phyloP scores from a whole-genome alignment of 2,329 filamentous ascomycete species.

The Cercospora citrullina region DNA sequence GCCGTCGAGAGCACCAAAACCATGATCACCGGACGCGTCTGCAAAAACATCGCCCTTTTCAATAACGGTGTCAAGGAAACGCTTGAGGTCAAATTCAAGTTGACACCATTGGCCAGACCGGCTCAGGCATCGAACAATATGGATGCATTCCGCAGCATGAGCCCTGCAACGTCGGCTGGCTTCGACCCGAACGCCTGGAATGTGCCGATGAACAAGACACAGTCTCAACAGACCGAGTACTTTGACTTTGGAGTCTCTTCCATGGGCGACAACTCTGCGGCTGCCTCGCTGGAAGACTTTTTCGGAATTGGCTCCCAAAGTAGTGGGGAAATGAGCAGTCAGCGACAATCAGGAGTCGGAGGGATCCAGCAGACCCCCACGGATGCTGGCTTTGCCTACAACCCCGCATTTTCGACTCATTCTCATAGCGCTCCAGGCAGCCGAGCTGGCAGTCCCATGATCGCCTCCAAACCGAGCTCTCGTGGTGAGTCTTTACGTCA shows the following conservation, averaged over 20 bases:
- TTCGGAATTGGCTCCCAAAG: slow-evolving; percentile 32
- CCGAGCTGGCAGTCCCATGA: slow-evolving; percentile 48
- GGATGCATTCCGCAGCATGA: slow-evolving; percentile 60
- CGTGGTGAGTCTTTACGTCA: slow-evolving; percentile 37
- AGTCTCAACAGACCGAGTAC: slow-evolving; percentile 31
- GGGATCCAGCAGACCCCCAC: slow-evolving; percentile 38
- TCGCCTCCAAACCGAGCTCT: slow-evolving; percentile 42
- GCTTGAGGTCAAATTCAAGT: slow-evolving; percentile 85
- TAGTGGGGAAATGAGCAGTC: slow-evolving; percentile 24
- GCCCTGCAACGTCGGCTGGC: slow-evolving; percentile 57
- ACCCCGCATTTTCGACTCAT: slow-evolving; percentile 38
- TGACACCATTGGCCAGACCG: slow-evolving; percentile 72
- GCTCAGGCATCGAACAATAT: slow-evolving; percentile 60
- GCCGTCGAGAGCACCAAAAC: slow-evolving; percentile 63
- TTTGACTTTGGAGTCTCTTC: slow-evolving; percentile 31
- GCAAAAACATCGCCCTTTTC: slow-evolving; percentile 82
- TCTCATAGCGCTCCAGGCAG: slow-evolving; percentile 43
- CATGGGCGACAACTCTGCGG: slow-evolving; percentile 24
- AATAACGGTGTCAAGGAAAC: slow-evolving; percentile 81
- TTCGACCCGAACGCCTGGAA: slow-evolving; percentile 77
- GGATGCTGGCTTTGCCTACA: slow-evolving; percentile 32
- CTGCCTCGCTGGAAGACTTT: slow-evolving; percentile 35
- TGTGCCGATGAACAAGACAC: slow-evolving; percentile 59
- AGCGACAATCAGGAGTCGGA: slow-evolving; percentile 31
- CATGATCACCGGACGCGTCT: slow-evolving; percentile 85